phyloP scores from a whole-genome alignment of 768 basidiomycete genomes.

The Macrocybe gigantea region DNA sequence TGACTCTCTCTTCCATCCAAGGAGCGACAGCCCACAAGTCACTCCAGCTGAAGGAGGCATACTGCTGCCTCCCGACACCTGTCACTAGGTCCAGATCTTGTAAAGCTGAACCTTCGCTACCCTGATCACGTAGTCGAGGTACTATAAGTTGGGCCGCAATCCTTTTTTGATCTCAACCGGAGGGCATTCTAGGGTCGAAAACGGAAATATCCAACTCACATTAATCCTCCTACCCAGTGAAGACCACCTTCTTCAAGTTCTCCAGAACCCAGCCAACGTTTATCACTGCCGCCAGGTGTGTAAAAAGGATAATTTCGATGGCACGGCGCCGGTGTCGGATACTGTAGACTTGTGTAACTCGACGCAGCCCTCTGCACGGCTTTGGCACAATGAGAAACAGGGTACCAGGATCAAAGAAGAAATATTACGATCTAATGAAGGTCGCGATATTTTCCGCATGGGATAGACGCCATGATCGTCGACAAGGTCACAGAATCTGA shows the following conservation, averaged over 20 bases:
- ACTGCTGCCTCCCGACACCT: constrained; percentile 48
- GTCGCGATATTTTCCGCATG: constrained; percentile 19
- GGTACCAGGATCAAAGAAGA: not conserved
- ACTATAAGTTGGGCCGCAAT: constrained; percentile 55
- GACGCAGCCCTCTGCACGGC: no score
- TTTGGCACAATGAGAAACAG: not conserved
- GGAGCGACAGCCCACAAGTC: constrained; percentile 72
- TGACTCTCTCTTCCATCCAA: constrained; percentile 67
- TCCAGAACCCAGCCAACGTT: constrained; percentile 50
- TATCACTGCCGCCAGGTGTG: constrained; percentile 65
- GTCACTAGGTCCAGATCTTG: constrained; percentile 46
- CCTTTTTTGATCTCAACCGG: constrained; percentile 27
- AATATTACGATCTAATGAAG: constrained; percentile 23
- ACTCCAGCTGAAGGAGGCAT: constrained; percentile 63
- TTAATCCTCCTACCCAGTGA: constrained; percentile 68
- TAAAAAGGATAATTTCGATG: constrained; percentile 68
- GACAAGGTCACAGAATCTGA: constrained; percentile 15
- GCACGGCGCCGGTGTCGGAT: constrained; percentile 50
- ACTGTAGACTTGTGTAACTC: constrained; percentile 38
- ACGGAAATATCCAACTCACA: constrained; percentile 30
- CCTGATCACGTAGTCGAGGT: constrained; percentile 31
- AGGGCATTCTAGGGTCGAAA: not conserved
- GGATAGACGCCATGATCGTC: constrained; percentile 44
- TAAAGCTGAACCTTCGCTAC: constrained; percentile 25
- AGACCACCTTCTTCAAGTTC: constrained; percentile 52